Percentiles rank a stretch among this genome's conserved stretches.
Conservation (phyloP, 2,329 filamentous ascomycete species). For the Ustulina deusta region DNA sequence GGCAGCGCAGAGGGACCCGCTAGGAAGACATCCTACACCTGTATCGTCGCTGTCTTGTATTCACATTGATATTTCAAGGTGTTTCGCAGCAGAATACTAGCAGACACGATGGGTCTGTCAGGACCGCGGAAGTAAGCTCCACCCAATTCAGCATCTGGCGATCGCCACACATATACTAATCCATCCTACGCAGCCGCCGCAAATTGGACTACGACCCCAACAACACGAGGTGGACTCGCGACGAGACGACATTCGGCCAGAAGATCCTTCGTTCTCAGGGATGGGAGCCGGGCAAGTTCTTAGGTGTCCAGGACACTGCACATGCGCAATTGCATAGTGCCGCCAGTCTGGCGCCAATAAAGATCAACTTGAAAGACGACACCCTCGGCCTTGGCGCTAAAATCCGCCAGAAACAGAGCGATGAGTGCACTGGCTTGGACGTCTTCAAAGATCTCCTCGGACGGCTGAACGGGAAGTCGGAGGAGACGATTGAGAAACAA, state of each 20-base stretch:
- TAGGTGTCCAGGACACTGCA: conserved; percentile 81
- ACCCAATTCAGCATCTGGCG: neutral
- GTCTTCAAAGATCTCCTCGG: conserved; percentile 89
- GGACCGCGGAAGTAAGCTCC: conserved; percentile 45
- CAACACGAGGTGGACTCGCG: conserved; percentile 91
- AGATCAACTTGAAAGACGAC: conserved; percentile 88
- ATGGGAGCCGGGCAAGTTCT: conserved; percentile 86
- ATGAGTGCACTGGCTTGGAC: conserved; percentile 86
- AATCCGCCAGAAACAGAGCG: conserved; percentile 70
- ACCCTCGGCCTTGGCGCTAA: conserved; percentile 90
- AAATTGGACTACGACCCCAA: conserved; percentile 94
- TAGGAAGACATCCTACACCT: conserved; percentile 10
- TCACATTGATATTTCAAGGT: conserved; percentile 12
- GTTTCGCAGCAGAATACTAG: conserved; percentile 8
- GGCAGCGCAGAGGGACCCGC: conserved; percentile 24
- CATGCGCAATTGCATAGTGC: conserved; percentile 82
- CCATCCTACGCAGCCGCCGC: conserved; percentile 53
- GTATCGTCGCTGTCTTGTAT: conserved; percentile 14
- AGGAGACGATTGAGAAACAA: conserved; percentile 77
- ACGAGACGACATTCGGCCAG: conserved; percentile 86
- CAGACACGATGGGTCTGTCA: conserved; percentile 47
- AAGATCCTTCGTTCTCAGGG: conserved; percentile 89
- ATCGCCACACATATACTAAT: conserved; percentile 21
- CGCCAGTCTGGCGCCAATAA: conserved; percentile 87
- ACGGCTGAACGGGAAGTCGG: conserved; percentile 87